Evolutionary conservation across 352 stramenopile genomes (phyloP).

Genomic region (Globisporangium camurandrum): DNA sequence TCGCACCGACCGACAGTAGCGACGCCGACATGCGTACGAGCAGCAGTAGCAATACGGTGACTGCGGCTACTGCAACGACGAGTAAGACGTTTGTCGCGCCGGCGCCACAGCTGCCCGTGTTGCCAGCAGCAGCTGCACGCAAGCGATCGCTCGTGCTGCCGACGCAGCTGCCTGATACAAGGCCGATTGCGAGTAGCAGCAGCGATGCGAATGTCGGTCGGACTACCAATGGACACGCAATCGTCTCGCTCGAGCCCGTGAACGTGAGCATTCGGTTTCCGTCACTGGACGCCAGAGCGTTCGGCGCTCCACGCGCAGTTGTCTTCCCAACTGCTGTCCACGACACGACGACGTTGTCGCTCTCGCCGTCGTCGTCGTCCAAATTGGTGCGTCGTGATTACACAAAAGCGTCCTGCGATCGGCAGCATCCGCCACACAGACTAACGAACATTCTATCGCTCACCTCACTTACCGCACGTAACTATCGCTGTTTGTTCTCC

Average conservation of each 20-base stretch:
- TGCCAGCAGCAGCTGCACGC: constrained; percentile 3
- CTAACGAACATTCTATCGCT: neutral
- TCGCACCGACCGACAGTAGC: too few relatives aligned
- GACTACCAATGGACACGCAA: too few relatives aligned
- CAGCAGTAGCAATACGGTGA: constrained; percentile 7
- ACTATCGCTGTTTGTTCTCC: neutral
- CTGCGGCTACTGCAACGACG: neutral
- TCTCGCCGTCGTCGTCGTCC: constrained; percentile 18
- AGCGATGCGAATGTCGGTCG: neutral
- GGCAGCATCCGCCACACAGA: neutral
- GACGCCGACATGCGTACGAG: constrained; percentile 2
- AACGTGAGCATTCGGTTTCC: constrained; percentile 23
- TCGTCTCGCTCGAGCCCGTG: constrained; percentile 8
- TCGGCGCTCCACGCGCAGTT: constrained; percentile 20
- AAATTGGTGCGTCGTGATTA: neutral
- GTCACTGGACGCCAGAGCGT: constrained; percentile 15
- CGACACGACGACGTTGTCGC: constrained; percentile 21
- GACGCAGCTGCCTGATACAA: neutral
- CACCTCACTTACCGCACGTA: neutral
- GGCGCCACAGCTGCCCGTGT: constrained; percentile 10
- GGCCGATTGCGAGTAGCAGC: neutral
- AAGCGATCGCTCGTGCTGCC: constrained; percentile 12
- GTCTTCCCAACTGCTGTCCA: constrained; percentile 20
- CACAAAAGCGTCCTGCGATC: neutral
- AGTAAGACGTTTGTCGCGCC: constrained; percentile 40